phyloP scores from a whole-genome alignment of 768 basidiomycete genomes.

The Leccinum truebloodii region DNA sequence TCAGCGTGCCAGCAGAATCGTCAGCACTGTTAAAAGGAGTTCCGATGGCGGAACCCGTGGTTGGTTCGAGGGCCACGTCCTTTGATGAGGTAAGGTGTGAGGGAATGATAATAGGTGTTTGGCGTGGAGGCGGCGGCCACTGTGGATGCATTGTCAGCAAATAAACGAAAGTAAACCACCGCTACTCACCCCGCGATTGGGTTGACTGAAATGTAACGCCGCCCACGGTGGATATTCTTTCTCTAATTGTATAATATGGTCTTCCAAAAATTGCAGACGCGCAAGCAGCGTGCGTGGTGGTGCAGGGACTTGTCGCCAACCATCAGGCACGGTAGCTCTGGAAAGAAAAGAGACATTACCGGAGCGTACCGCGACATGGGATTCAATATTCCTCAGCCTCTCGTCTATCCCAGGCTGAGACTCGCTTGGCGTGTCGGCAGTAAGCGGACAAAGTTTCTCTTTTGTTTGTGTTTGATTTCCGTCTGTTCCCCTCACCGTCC shows the following conservation, averaged over 20 bases:
- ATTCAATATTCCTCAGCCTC: conserved; percentile 65
- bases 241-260: conserved; percentile 74
- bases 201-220: conserved; percentile 86
- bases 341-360: conserved; percentile 43
- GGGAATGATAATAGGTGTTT: conserved; percentile 78
- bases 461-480: conserved; percentile 13
- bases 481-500: conserved; percentile 46
- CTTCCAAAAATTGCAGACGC: conserved; percentile 71
- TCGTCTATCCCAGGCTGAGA: conserved; percentile 63
- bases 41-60: conserved; percentile 6
- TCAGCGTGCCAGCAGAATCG: conserved; percentile 6
- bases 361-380: conserved; percentile 72
- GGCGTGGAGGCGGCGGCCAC: conserved; percentile 85
- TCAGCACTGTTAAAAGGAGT: conserved; percentile 15
- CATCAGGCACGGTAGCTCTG: conserved; percentile 5
- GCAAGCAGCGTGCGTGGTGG: conserved; percentile 63
- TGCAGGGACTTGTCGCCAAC: conserved; percentile 56
- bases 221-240: conserved; percentile 88
- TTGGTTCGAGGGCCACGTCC: conserved; percentile 21
- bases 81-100: conserved; percentile 51
- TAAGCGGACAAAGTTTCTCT: conserved; percentile 16
- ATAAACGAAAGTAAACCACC: background rate
- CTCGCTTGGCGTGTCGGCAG: conserved; percentile 38
- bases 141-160: conserved; percentile 27
- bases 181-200: conserved; percentile 68